These are phyloP conservation scores for Neurospora crassa DNA, from an alignment of 2,329 filamentous ascomycete genomes.

Conservation along the genomic window DNA sequence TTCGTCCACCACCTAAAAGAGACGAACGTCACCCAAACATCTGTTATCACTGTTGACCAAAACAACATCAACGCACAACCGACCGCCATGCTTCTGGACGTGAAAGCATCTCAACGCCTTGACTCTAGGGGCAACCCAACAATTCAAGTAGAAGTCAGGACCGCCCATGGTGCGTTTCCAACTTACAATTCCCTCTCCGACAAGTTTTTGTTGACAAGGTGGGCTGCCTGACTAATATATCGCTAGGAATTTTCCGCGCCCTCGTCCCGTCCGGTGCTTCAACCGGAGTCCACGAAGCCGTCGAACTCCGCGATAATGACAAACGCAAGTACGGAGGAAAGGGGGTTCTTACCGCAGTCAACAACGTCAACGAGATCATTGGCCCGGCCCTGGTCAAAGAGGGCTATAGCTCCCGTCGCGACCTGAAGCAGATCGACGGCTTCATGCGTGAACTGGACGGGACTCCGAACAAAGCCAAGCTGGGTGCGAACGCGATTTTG, in stretches of 20 bases:
- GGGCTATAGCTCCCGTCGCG: slow-evolving; percentile 39
- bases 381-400: slow-evolving; percentile 44
- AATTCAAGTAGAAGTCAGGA: slow-evolving; percentile 23
- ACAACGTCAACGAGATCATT: slow-evolving; percentile 45
- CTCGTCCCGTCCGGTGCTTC: slow-evolving; percentile 26
- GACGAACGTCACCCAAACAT: not conserved
- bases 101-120: slow-evolving; percentile 9
- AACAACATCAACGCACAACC: not conserved
- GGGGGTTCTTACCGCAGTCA: slow-evolving; percentile 44
- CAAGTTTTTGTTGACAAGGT: not conserved
- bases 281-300: slow-evolving; percentile 24
- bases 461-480: slow-evolving; percentile 47
- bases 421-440: slow-evolving; percentile 42
- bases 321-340: slow-evolving; percentile 44
- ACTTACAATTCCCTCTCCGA: not conserved
- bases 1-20: not conserved
- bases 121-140: slow-evolving; percentile 28
- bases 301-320: slow-evolving; percentile 35
- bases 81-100: not conserved
- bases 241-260: slow-evolving; percentile 21
- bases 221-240: not conserved
- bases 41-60: not conserved
- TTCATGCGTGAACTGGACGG: slow-evolving; percentile 47
- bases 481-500: slow-evolving; percentile 51
- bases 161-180: slow-evolving; percentile 14